Base-by-base conservation (phyloP, 352 stramenopile genomes). In the Stramenopiles sp. region DNA sequence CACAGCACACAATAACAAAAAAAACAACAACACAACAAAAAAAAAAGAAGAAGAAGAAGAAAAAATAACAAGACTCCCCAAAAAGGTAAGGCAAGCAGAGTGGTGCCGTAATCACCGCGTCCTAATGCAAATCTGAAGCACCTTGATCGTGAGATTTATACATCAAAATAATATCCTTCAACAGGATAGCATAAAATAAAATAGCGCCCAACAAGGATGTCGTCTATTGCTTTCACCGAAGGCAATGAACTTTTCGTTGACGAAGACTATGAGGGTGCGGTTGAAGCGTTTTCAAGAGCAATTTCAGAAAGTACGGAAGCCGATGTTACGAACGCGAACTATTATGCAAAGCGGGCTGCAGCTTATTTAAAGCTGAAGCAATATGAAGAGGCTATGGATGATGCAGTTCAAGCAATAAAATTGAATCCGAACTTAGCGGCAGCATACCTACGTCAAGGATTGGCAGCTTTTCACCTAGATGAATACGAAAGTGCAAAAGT, bases 171-270 rank as follows among this genome's bases (percentile, higher is more conserved):
- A n/a, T n/a, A n/a, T n/a, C n/a, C n/a, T n/a, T n/a, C n/a, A n/a
- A n/a, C n/a, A n/a, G n/a, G n/a, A n/a, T n/a, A n/a, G n/a, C n/a
- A n/a, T n/a, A n/a, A n/a, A n/a, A n/a, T n/a, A n/a, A n/a, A n/a
- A n/a, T n/a, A n/a, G n/a, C n/a, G n/a, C n/a, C n/a, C n/a, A n/a
- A n/a, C n/a, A n/a, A n/a, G n/a, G n/a, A n/a, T n/a, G n/a, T n/a
- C n/a, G n/a, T n/a, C n/a, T n/a, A n/a, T n/a, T n/a, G n/a, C n/a
- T 71, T 71, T 25, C 55, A 71, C 55, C 22, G 22, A 27, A 25
- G 90, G 83, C 32, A 95, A 94, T 84, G 89, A 89, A 80, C 83
- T 90, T 67, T 95, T 93, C 76, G 89, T 94, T 81, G 90, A 95
- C 82, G 89, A 94, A 85, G 83, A 86, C 44, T 95, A 92, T 84